phyloP scores from a whole-genome alignment of 306 rosid genomes.

The Prunus armeniaca region DNA sequence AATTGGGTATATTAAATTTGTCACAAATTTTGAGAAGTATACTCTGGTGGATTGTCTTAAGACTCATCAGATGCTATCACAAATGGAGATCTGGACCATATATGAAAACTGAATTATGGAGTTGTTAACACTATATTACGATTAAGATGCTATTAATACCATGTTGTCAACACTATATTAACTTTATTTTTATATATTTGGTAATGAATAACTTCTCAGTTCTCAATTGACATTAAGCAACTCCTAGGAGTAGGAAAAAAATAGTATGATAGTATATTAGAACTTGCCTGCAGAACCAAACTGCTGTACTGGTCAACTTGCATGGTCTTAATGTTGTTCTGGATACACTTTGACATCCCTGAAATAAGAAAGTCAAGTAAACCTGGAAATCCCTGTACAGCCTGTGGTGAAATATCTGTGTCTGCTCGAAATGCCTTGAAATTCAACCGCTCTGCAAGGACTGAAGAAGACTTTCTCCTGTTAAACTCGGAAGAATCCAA shows the following conservation, averaged over 20 bases:
- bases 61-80: background rate
- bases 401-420: conserved; percentile 23
- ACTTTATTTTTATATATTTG: background rate
- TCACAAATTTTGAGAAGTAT: background rate
- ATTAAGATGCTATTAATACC: background rate
- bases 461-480: conserved; percentile 52
- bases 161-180: background rate
- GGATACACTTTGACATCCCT: conserved; percentile 50
- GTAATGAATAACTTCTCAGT: background rate
- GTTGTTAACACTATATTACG: background rate
- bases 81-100: background rate
- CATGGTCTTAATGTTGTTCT: conserved; percentile 41
- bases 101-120: background rate
- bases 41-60: background rate
- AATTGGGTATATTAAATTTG: background rate
- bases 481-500: conserved; percentile 46
- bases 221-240: background rate
- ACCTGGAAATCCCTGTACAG: conserved; percentile 58
- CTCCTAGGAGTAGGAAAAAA: background rate
- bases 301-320: conserved; percentile 82
- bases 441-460: conserved; percentile 64
- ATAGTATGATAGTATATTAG: background rate
- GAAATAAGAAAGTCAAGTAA: conserved; percentile 63
- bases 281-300: conserved; percentile 82
- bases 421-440: conserved; percentile 45